A percentile compares a stretch with the other conserved stretches of the same genome.
These are phyloP conservation scores for Paecilomyces fulvus DNA, from an alignment of 2,329 filamentous ascomycete species.

Conservation along the genomic window DNA sequence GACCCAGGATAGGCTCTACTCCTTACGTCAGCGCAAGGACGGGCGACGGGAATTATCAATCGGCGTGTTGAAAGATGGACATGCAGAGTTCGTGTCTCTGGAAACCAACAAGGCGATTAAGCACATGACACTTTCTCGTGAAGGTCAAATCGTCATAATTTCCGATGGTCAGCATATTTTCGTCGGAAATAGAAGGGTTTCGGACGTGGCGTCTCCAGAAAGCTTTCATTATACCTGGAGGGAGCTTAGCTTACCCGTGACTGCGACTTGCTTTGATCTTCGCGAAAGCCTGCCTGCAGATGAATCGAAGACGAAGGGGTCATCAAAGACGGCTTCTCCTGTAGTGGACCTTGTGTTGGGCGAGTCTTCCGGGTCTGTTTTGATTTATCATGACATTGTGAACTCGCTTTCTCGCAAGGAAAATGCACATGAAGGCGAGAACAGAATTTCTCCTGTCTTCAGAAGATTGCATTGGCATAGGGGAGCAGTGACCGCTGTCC, in stretches of 20 bases:
- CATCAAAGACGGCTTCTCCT: conserved; percentile 18
- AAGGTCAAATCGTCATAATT: conserved; percentile 29
- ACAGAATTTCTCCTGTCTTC: conserved; percentile 33
- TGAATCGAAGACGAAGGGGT: conserved; percentile 1
- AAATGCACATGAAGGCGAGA: conserved; percentile 37
- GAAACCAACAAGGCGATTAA: conserved; percentile 21
- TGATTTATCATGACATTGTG: conserved; percentile 71
- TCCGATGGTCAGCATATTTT: conserved; percentile 43
- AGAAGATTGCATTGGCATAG: conserved; percentile 87
- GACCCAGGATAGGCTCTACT: conserved; percentile 29
- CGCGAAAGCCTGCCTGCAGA: conserved; percentile 33
- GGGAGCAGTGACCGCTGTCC: conserved; percentile 70
- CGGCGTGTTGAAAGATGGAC: conserved; percentile 12
- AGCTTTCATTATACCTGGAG: conserved; percentile 44
- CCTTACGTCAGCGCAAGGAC: conserved; percentile 27
- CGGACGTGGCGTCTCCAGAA: conserved; percentile 25
- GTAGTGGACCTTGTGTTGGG: conserved; percentile 71
- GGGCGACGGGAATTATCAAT: conserved; percentile 30
- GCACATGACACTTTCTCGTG: conserved; percentile 19
- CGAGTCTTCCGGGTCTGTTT: conserved; percentile 65
- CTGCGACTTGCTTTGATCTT: conserved; percentile 60
- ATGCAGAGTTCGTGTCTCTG: conserved; percentile 14
- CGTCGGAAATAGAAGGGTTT: conserved; percentile 46
- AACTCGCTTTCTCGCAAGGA: conserved; percentile 42
- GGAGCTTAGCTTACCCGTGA: conserved; percentile 49